A percentile compares a stretch with the other conserved stretches of the same genome.
phyloP scores from a whole-genome alignment of 2,329 filamentous ascomycete species.

The Mollisiaceae sp. region DNA sequence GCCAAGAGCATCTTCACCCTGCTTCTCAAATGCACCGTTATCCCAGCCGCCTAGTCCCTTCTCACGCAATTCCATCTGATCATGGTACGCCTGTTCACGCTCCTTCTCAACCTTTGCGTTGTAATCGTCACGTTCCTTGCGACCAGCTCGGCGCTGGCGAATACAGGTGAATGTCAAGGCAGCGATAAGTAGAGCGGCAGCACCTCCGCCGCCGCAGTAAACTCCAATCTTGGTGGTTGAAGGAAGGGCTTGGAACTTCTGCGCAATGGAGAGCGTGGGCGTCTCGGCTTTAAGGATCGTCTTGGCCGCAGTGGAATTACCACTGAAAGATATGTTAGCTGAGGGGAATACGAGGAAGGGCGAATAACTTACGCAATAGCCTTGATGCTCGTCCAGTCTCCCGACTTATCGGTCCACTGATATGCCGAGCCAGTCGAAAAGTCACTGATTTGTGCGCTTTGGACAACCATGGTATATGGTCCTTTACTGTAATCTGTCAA shows the following conservation, averaged over 20 bases:
- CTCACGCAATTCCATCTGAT: slow-evolving; percentile 40
- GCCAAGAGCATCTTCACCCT: slow-evolving; percentile 39
- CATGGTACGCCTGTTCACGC: slow-evolving; percentile 36
- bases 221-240: slow-evolving; percentile 56
- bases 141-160: slow-evolving; percentile 58
- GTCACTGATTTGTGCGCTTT: slow-evolving; percentile 62
- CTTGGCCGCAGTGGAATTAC: slow-evolving; percentile 61
- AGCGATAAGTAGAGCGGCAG: slow-evolving; percentile 50
- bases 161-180: slow-evolving; percentile 58
- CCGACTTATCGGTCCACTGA: slow-evolving; percentile 64
- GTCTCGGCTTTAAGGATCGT: slow-evolving; percentile 45
- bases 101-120: slow-evolving; percentile 40
- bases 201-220: slow-evolving; percentile 54
- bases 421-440: slow-evolving; percentile 68
- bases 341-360: neutral
- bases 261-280: slow-evolving; percentile 48
- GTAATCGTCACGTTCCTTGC: slow-evolving; percentile 52
- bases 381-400: slow-evolving; percentile 69
- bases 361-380: slow-evolving; percentile 52
- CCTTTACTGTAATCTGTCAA: slow-evolving; percentile 67
- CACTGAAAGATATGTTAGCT: slow-evolving; percentile 46
- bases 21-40: slow-evolving; percentile 28
- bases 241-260: slow-evolving; percentile 61
- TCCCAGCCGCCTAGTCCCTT: slow-evolving; percentile 40
- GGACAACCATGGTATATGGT: slow-evolving; percentile 77